Conservation (phyloP, 495 filamentous ascomycete genomes). For the Penicillium paradoxum region DNA sequence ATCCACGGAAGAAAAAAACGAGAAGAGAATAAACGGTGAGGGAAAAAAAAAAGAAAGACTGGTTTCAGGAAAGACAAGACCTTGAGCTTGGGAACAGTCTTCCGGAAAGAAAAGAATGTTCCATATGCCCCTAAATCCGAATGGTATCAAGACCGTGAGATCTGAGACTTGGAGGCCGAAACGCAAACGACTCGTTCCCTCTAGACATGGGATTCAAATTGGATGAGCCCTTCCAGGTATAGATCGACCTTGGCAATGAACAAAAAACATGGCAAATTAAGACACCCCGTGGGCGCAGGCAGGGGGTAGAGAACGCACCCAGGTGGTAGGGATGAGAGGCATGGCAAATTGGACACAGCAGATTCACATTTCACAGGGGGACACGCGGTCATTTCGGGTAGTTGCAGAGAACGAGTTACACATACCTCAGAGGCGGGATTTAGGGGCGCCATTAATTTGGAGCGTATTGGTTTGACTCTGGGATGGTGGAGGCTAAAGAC, state of each 20-base stretch:
- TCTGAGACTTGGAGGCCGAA: slow-evolving; percentile 7
- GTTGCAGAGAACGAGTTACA: slow-evolving; percentile 9
- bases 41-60: neutral
- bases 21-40: neutral
- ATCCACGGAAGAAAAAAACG: neutral
- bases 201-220: neutral
- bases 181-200: neutral
- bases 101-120: slow-evolving; percentile 6
- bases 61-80: neutral
- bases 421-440: slow-evolving; percentile 32
- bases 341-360: slow-evolving; percentile 9
- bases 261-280: slow-evolving; percentile 1
- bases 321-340: slow-evolving; percentile 1
- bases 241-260: neutral
- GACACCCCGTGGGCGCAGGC: slow-evolving; percentile 1
- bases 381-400: slow-evolving; percentile 8
- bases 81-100: neutral
- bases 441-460: slow-evolving; percentile 30
- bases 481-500: neutral
- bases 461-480: neutral
- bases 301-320: neutral
- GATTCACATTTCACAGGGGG: neutral
- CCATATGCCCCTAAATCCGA: neutral
- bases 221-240: neutral
- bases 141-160: neutral